Evolutionary conservation across 441 rosid genomes (phyloP).

Genomic region (Metrosideros polymorpha): DNA sequence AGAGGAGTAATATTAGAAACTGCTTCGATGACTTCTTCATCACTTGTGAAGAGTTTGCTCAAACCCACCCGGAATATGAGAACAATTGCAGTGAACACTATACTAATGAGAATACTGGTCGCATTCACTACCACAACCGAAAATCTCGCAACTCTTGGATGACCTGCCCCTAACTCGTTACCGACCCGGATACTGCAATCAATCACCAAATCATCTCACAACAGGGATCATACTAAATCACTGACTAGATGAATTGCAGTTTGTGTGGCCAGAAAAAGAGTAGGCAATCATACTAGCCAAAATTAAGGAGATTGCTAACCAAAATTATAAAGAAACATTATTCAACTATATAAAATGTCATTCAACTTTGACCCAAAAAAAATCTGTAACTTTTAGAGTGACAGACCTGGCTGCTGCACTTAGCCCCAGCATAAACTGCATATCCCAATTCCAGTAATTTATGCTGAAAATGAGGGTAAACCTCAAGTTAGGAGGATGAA

Average conservation of each 20-base stretch:
- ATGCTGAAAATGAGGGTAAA: slow-evolving; percentile 26
- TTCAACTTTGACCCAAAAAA: too few species aligned
- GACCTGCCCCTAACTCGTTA: slow-evolving; percentile 78
- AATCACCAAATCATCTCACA: not conserved
- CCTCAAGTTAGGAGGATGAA: not conserved
- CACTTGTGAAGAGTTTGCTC: slow-evolving; percentile 59
- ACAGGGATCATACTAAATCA: not conserved
- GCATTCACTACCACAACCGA: slow-evolving; percentile 55
- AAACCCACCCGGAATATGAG: slow-evolving; percentile 38
- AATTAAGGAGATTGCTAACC: not conserved
- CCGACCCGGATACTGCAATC: slow-evolving; percentile 55
- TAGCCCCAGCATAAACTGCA: slow-evolving; percentile 84
- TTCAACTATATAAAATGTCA: not conserved
- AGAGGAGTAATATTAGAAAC: slow-evolving; percentile 54
- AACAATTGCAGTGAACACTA: slow-evolving; percentile 32
- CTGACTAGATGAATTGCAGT: not conserved
- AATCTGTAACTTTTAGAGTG: not conserved
- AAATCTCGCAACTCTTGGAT: slow-evolving; percentile 58
- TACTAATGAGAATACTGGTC: slow-evolving; percentile 46
- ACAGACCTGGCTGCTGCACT: slow-evolving; percentile 68
- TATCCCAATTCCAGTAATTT: slow-evolving; percentile 82
- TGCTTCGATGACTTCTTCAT: slow-evolving; percentile 45
- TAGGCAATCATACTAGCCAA: not conserved
- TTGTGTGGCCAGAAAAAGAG: not conserved
- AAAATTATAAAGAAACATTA: not conserved